phyloP scores from a whole-genome alignment of 2,329 filamentous ascomycete species.

The Pseudogymnoascus sp. region DNA sequence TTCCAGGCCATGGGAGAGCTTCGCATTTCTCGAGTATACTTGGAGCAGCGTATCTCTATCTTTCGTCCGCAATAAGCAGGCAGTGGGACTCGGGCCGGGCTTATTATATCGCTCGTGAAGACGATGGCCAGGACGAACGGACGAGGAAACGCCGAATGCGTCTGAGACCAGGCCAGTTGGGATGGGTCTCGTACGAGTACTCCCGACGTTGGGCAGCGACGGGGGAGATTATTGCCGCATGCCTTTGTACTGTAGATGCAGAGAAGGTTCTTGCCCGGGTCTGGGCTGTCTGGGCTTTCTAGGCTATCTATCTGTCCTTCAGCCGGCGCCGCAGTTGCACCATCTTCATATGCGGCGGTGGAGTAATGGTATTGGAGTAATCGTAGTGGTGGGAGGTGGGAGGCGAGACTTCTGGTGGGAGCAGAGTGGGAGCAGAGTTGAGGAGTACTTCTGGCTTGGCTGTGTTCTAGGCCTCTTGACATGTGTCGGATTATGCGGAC shows the following conservation, averaged over 20 bases:
- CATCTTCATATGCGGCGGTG: background rate
- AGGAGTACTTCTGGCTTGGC: background rate
- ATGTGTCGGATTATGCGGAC: background rate
- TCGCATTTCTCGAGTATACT: background rate
- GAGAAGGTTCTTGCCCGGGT: background rate
- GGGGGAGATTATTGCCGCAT: background rate
- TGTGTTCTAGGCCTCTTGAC: background rate
- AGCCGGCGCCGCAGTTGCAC: background rate
- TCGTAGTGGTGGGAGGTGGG: background rate
- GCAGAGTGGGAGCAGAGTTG: background rate
- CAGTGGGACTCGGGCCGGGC: background rate
- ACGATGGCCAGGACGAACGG: background rate
- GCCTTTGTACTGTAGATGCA: background rate
- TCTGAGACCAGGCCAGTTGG: background rate
- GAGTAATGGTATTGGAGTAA: too few species aligned
- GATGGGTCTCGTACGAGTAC: background rate
- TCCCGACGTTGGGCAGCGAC: conserved; percentile 1
- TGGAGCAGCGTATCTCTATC: background rate
- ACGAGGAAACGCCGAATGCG: background rate
- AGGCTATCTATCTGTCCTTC: background rate
- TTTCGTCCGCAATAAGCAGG: background rate
- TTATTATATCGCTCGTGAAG: background rate
- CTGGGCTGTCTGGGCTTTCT: background rate
- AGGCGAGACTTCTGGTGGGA: background rate
- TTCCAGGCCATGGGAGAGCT: background rate